A percentile compares a stretch with the other conserved stretches of the same genome.
Conservation (phyloP, 2,329 filamentous ascomycete species). For the Aspergillus unguis region DNA sequence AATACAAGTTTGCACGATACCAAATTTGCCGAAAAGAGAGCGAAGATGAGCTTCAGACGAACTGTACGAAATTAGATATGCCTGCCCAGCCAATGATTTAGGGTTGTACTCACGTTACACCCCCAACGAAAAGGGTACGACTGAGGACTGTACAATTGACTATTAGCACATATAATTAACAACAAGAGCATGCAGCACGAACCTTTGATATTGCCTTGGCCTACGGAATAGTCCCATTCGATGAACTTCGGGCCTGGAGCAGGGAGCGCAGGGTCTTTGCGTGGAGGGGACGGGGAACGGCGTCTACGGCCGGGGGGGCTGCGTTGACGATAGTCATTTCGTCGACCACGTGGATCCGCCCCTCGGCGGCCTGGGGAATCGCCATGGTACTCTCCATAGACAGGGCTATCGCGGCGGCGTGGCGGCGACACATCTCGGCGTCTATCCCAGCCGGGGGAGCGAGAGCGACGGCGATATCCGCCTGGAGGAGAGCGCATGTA, state of each 20-base stretch:
- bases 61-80: slow-evolving; percentile 40
- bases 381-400: slow-evolving; percentile 70
- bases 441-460: slow-evolving; percentile 74
- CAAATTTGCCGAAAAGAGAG: slow-evolving; percentile 74
- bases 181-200: slow-evolving; percentile 3
- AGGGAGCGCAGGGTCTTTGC: slow-evolving; percentile 41
- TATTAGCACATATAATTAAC: background rate
- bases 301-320: slow-evolving; percentile 70
- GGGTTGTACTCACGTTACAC: slow-evolving; percentile 69
- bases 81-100: background rate
- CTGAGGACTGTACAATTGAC: slow-evolving; percentile 64
- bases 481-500: slow-evolving; percentile 61
- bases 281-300: slow-evolving; percentile 56
- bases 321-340: slow-evolving; percentile 76
- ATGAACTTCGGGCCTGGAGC: slow-evolving; percentile 67
- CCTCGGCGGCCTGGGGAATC: slow-evolving; percentile 62
- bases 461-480: slow-evolving; percentile 66
- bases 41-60: slow-evolving; percentile 79
- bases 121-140: slow-evolving; percentile 92
- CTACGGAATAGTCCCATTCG: slow-evolving; percentile 71
- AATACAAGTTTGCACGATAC: slow-evolving; percentile 92
- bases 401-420: slow-evolving; percentile 63
- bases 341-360: slow-evolving; percentile 53
- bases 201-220: slow-evolving; percentile 75
- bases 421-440: slow-evolving; percentile 63